Evolutionary conservation across 495 filamentous ascomycete species (phyloP), one percentile per base, ranked within the genome.

Genomic region (Lasiosphaeris hirsuta): DNA sequence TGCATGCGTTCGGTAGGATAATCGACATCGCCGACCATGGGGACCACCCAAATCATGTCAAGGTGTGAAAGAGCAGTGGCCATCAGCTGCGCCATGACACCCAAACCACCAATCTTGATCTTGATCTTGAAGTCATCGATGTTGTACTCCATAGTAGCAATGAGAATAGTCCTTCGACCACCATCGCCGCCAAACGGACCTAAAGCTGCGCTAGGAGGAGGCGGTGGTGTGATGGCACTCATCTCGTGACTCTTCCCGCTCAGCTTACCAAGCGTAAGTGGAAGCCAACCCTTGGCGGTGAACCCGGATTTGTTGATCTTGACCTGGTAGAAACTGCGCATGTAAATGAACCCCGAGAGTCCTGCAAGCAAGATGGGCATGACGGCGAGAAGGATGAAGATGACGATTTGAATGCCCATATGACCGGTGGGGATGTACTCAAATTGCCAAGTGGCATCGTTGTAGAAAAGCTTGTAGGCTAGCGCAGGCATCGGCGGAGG

Each of bases 91-190:
- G 81, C 81, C 80, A 83, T 84, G 78, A 87, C 84, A 62, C 85
- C 85, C 37, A 88, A 70, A 44, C 85, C 85, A 51, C 85, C 85
- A 47, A 87, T 87, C 60, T 87, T 87, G 67, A 87, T 82, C 61
- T 82, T 86, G 58, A 88, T 85, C 0, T 67, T 75, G 83, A 85
- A 87, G 62, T 87, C 85, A 43, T 86, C 84, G 56, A 88, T 86
- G 34, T 86, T 81, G 60, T 87, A 88, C 63, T 87, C 85, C 81
- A 89, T 86, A 15, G 85, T 88, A 7, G 85, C 85, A 43, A 88
- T 83, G 9, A 89, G 74, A 1, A 87, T 81, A 38, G 79, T 84
- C 15, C 81, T 72, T 33, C 79, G 71, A 17, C 70, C 72, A 18
- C 56, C 65, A 7, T 48, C 48, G 6, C 23, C 56, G 36, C 58